Evolutionary conservation across 805 yeast genomes (phyloP).

Genomic region (Hanseniaspora lachancei): DNA sequence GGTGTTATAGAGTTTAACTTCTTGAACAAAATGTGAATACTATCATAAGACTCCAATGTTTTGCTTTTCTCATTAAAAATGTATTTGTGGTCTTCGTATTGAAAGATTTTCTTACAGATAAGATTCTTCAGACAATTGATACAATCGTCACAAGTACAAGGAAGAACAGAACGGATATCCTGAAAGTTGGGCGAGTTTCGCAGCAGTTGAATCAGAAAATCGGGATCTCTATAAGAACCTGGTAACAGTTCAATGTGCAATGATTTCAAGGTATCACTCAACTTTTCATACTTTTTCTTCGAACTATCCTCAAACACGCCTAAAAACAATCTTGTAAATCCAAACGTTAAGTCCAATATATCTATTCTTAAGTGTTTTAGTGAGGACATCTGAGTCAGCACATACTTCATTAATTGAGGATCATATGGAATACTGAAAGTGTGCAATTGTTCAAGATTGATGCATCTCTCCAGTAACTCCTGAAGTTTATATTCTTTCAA

Average conservation of each 20-base stretch:
- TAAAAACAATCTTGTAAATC: not conserved
- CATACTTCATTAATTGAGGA: not conserved
- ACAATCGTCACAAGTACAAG: slow-evolving; percentile 7
- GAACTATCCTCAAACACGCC: not conserved
- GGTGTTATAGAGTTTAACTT: slow-evolving; percentile 5
- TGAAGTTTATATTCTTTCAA: not conserved
- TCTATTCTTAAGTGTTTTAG: slow-evolving; percentile 5
- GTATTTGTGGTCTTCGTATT: not conserved
- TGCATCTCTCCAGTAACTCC: not conserved
- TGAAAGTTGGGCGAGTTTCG: not conserved
- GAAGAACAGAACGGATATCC: not conserved
- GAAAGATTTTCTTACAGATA: not conserved
- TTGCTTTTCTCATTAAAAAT: not conserved
- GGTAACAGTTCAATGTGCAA: slow-evolving; percentile 4
- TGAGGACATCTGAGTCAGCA: not conserved
- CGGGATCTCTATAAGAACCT: slow-evolving; percentile 4
- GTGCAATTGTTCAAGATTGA: not conserved
- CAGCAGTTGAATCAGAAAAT: slow-evolving; percentile 2
- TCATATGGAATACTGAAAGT: slow-evolving; percentile 10
- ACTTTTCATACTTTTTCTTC: not conserved
- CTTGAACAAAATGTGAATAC: slow-evolving; percentile 1
- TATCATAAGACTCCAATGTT: not conserved
- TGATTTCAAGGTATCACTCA: not conserved
- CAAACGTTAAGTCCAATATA: not conserved
- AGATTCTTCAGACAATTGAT: not conserved